These are phyloP conservation scores for Zopfochytrium polystomum DNA, from an alignment of 371 early-diverging fungal genomes.

Conservation along the genomic window DNA sequence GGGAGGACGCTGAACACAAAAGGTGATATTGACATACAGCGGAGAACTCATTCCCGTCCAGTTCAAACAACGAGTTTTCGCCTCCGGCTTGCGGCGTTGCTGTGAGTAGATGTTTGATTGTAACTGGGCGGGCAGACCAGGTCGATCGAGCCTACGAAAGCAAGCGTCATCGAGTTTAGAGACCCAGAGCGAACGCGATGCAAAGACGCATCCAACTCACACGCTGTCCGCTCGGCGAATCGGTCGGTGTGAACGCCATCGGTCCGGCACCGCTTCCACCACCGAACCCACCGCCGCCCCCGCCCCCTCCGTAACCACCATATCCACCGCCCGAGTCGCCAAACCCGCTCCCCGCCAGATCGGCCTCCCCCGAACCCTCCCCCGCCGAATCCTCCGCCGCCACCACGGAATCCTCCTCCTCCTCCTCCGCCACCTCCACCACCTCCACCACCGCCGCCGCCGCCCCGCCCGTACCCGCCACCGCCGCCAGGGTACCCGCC, in stretches of 20 bases:
- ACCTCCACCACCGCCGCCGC: no score
- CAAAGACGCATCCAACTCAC: constrained; percentile 14
- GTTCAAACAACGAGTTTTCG: constrained; percentile 44
- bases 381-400: no score
- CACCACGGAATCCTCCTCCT: no score
- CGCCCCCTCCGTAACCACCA: not conserved
- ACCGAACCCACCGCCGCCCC: constrained; percentile 17
- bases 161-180: not conserved
- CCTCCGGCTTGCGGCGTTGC: constrained; percentile 45
- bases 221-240: not conserved
- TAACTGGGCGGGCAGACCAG: constrained; percentile 67
- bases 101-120: constrained; percentile 64
- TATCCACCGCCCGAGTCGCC: constrained; percentile 10
- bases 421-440: no score
- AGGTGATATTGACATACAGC: constrained; percentile 40
- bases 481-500: constrained; percentile 12
- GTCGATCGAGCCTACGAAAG: constrained; percentile 9
- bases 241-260: constrained; percentile 1
- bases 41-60: constrained; percentile 66
- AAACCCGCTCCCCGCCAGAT: no score
- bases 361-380: no score
- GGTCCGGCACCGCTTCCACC: constrained; percentile 8
- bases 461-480: constrained; percentile 11
- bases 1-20: not conserved
- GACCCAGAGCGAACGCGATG: not conserved